Evolutionary conservation across 176 grass and related monocot genomes (phyloP).

Genomic region (Oryza officinalis): DNA sequence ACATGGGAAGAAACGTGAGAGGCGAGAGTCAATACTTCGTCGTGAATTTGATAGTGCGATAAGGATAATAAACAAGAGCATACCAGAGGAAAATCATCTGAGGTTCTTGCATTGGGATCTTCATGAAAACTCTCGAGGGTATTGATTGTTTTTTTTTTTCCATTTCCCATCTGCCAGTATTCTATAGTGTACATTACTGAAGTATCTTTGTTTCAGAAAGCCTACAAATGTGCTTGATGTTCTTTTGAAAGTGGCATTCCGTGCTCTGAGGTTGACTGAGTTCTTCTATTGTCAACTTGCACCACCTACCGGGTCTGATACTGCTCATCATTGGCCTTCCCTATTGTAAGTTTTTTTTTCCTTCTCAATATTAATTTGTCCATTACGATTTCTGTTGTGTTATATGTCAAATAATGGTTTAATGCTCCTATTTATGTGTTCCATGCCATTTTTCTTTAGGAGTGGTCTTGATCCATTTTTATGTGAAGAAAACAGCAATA

Average conservation of each 20-base stretch:
- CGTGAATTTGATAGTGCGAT: slow-evolving; percentile 80
- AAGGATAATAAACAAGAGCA: slow-evolving; percentile 60
- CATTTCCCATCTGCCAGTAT: neutral
- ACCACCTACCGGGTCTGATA: slow-evolving; percentile 43
- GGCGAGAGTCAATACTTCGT: slow-evolving; percentile 83
- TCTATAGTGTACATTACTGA: slow-evolving; percentile 29
- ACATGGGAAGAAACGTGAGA: slow-evolving; percentile 68
- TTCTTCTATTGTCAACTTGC: slow-evolving; percentile 79
- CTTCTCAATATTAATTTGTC: neutral
- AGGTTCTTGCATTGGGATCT: slow-evolving; percentile 97
- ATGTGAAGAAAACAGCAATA: slow-evolving; percentile 63
- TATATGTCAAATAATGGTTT: neutral
- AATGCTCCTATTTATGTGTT: slow-evolving; percentile 24
- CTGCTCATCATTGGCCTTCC: slow-evolving; percentile 47
- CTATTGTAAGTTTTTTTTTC: slow-evolving; percentile 52
- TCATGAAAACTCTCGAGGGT: slow-evolving; percentile 79
- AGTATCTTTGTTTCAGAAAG: slow-evolving; percentile 50
- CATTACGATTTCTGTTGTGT: neutral
- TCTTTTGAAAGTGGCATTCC: slow-evolving; percentile 69
- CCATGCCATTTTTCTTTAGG: slow-evolving; percentile 33
- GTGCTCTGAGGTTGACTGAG: slow-evolving; percentile 69
- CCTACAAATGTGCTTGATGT: slow-evolving; percentile 76
- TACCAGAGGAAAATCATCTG: slow-evolving; percentile 62
- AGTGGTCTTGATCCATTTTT: slow-evolving; percentile 37
- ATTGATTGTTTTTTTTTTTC: slow-evolving; percentile 36